A percentile compares a stretch with the other conserved stretches of the same genome.
Evolutionary conservation across 257 asterid species (phyloP).

Genomic region (Ligustrum vulgare): DNA sequence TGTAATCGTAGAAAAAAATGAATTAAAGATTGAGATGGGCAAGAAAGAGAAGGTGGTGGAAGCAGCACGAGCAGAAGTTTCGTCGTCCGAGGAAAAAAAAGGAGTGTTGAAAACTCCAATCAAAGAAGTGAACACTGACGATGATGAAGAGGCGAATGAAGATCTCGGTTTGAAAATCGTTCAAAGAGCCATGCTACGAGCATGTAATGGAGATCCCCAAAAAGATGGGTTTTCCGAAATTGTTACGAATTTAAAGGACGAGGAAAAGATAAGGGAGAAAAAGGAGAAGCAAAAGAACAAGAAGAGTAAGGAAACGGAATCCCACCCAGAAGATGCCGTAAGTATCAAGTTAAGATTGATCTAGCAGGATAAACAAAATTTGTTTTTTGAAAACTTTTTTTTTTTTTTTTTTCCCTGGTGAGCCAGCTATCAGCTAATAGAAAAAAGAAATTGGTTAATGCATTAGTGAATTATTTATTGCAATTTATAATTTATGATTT

Average conservation of each 20-base stretch:
- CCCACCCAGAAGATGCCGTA: constrained; percentile 35
- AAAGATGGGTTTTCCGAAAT: constrained; percentile 33
- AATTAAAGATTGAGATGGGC: constrained; percentile 32
- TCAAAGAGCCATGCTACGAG: constrained; percentile 52
- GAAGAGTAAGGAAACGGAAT: constrained; percentile 42
- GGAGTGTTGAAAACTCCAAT: constrained; percentile 24
- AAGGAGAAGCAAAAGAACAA: constrained; percentile 37
- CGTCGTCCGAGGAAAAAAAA: constrained; percentile 38
- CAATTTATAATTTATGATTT: not conserved
- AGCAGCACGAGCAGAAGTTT: not conserved
- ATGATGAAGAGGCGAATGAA: constrained; percentile 76
- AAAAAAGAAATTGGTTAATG: not conserved
- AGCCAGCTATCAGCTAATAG: not conserved
- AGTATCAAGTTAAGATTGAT: constrained; percentile 22
- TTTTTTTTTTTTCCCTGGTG: too few species aligned
- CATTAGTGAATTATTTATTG: not conserved
- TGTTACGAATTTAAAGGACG: constrained; percentile 37
- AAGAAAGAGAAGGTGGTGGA: constrained; percentile 44
- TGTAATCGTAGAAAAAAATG: not conserved
- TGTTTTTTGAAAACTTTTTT: not conserved
- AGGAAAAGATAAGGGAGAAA: constrained; percentile 25
- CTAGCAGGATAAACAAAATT: not conserved
- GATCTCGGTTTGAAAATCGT: constrained; percentile 79
- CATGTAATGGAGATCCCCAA: constrained; percentile 16
- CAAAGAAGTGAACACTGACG: constrained; percentile 29